Conservation (phyloP, 768 basidiomycete species). For the Macrolepiota dolichaula region DNA sequence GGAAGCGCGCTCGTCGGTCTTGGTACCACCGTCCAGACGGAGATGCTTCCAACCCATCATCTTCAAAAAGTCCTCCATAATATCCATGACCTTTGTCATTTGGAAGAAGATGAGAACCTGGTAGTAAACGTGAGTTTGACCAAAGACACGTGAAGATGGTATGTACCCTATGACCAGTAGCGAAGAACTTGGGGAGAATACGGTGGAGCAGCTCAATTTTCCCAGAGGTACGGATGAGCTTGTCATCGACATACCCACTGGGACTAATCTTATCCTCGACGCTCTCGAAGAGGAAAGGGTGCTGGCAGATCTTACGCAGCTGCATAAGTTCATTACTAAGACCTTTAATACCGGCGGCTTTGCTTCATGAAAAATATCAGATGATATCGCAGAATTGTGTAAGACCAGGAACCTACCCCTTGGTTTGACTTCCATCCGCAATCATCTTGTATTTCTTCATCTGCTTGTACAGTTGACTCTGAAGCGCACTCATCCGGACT, state of each 20-base stretch:
- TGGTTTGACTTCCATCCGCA: conserved; percentile 72
- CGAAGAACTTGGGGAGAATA: conserved; percentile 92
- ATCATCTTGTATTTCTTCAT: conserved; percentile 99
- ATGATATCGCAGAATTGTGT: neutral
- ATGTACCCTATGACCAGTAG: conserved; percentile 82
- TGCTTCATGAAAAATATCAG: conserved; percentile 35
- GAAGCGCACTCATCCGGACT: conserved; percentile 89
- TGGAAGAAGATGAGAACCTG: conserved; percentile 99
- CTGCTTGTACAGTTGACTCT: conserved; percentile 91
- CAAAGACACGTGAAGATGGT: neutral
- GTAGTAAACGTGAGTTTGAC: conserved; percentile 2
- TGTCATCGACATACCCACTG: conserved; percentile 75
- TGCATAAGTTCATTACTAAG: conserved; percentile 97
- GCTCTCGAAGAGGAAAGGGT: conserved; percentile 93
- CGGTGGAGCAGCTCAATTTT: conserved; percentile 92
- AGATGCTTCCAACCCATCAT: conserved; percentile 85
- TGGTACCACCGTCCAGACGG: conserved; percentile 94
- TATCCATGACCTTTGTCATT: conserved; percentile 99
- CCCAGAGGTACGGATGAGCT: conserved; percentile 81
- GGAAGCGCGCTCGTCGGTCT: conserved; percentile 90
- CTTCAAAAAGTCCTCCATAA: conserved; percentile 94
- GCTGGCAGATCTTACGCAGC: conserved; percentile 96
- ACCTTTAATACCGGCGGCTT: conserved; percentile 79
- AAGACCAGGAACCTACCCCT: conserved; percentile 52
- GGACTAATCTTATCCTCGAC: conserved; percentile 95